Percentiles rank a stretch among this genome's conserved stretches.
Conservation (phyloP, 768 basidiomycete genomes). For the Daedaleopsis nitida region DNA sequence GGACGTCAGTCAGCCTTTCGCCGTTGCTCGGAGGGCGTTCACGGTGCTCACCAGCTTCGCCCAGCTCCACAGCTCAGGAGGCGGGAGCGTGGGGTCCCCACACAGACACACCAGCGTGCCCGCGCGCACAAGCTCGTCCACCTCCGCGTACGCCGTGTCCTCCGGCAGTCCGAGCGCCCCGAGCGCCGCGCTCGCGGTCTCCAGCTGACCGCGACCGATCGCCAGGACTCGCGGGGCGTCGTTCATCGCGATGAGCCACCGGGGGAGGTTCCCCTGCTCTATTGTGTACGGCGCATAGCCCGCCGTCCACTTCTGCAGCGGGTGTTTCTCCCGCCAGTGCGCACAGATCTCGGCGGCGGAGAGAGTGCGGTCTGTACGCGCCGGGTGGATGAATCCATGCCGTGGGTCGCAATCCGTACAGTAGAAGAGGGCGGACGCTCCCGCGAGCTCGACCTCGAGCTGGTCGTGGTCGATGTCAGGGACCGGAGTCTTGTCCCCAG, state of each 20-base stretch:
- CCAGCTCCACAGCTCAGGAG: neutral
- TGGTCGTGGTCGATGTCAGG: too few relatives aligned
- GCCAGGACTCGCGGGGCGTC: too few relatives aligned
- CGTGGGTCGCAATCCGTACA: neutral
- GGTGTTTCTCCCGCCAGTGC: neutral
- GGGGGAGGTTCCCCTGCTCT: too few relatives aligned
- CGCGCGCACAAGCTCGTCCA: neutral
- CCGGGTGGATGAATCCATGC: neutral
- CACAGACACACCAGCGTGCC: neutral
- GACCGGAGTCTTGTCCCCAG: too few relatives aligned
- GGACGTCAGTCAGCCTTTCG: neutral
- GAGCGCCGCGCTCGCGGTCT: neutral
- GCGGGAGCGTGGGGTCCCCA: neutral
- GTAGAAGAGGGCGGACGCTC: too few relatives aligned
- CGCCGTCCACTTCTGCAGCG: neutral
- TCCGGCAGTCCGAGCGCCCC: neutral
- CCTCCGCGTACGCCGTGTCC: neutral
- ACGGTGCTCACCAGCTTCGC: neutral
- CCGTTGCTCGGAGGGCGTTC: neutral
- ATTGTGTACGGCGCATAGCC: too few relatives aligned
- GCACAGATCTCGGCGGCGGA: neutral
- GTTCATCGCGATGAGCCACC: too few relatives aligned
- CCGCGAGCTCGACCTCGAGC: too few relatives aligned
- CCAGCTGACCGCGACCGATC: too few relatives aligned
- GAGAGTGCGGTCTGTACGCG: neutral